Evolutionary conservation across 192 early-diverging fungal genomes (phyloP), one percentile per base, ranked within the genome.

Genomic region (Gigaspora rosea): DNA sequence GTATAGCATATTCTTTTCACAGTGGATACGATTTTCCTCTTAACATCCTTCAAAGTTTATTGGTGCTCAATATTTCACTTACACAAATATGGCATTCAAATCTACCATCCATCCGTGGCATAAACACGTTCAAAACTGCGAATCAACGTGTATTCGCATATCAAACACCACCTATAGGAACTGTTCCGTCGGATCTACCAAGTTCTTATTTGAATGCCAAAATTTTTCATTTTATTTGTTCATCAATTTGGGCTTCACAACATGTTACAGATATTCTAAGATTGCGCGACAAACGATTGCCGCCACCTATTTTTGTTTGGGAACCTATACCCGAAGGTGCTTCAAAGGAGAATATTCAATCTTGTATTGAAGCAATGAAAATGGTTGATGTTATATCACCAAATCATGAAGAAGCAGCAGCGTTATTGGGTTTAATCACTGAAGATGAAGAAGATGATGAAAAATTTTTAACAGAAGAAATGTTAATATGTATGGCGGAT

Each of bases 371-470:
- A 32, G 75, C 72, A 3, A 80, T 78, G 54, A 63, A 74, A 20
- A 33, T 75, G 15, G 66, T 82, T 15, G 74, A 82, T 72, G 65
- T 86, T 9, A 27, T 86, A 22, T 79, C 78, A n/a, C 85, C 85
- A 0, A 86, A 86, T 69, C 82, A 86, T 61, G 82, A 86, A 71
- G 85, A 86, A 57, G 78, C 79, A 4, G 85, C 82, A 2, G 71
- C 62, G 3, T 74, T 85, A 22, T 69, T 83, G 2, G 80, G 80
- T 7, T 75, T 66, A 22, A 70, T 78, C 16, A 50, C 58, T 15
- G 72, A 46, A 27, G 47, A 67, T 47, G 35, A 78, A 46, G 56
- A 62, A 27, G 56, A 65, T 3, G 58, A 58, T 41, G 70, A 79
- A 5, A 49, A 66, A 49, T 65, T 73, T 33, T 41, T 51, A n/a